Percentiles rank a stretch among this genome's conserved stretches.
Conservation (phyloP, 2,329 filamentous ascomycete genomes). For the Curvularia verruculosa region DNA sequence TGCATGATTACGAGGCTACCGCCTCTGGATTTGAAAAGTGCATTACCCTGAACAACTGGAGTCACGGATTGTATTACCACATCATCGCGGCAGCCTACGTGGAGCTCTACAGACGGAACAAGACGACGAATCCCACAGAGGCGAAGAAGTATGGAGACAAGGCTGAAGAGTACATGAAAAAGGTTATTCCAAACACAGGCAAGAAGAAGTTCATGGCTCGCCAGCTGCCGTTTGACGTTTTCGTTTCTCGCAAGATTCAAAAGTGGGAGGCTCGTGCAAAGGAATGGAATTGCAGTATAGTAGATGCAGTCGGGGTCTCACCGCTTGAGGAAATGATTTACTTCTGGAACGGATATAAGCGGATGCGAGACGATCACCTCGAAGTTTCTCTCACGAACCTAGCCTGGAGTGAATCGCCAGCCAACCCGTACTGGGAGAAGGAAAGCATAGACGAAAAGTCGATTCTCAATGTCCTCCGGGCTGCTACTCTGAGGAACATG, state of each 20-base stretch:
- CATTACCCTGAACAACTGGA: slow-evolving; percentile 75
- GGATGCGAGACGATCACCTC: slow-evolving; percentile 73
- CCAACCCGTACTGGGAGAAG: slow-evolving; percentile 57
- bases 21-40: slow-evolving; percentile 72
- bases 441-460: slow-evolving; percentile 66
- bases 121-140: slow-evolving; percentile 52
- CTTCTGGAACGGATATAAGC: slow-evolving; percentile 87
- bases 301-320: slow-evolving; percentile 80
- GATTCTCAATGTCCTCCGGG: slow-evolving; percentile 69
- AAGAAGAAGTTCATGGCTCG: slow-evolving; percentile 90
- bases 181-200: slow-evolving; percentile 74
- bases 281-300: slow-evolving; percentile 66
- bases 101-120: slow-evolving; percentile 75
- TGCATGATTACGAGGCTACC: slow-evolving; percentile 77
- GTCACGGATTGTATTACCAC: slow-evolving; percentile 86
- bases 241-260: slow-evolving; percentile 79
- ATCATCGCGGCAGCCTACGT: slow-evolving; percentile 80
- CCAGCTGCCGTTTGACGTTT: slow-evolving; percentile 87
- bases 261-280: slow-evolving; percentile 86
- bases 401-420: slow-evolving; percentile 66
- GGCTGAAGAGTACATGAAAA: slow-evolving; percentile 73
- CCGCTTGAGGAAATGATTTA: slow-evolving; percentile 91
- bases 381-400: slow-evolving; percentile 68
- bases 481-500: slow-evolving; percentile 69
- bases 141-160: slow-evolving; percentile 47